Base-by-base conservation (phyloP, 78 protist genomes). In the Dictyostelium firmibasis region DNA sequence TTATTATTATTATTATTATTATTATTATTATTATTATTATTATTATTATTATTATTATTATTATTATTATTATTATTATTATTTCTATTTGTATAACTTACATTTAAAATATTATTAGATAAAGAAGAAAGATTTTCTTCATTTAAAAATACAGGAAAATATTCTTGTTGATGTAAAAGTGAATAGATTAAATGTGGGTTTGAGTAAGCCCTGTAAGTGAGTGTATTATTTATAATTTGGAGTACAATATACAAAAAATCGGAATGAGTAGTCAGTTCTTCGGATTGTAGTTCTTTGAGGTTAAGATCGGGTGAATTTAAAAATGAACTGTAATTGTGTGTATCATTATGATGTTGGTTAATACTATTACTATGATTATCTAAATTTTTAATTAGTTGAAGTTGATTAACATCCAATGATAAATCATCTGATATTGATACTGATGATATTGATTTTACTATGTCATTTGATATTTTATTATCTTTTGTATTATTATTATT, bases 161-260 rank as follows among this genome's bases (percentile, higher is more conserved):
- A 81, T 25, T 89, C 94, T 20, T 70, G 69, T 64, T 89, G 94
- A 57, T 89, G 94, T 27, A 89, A 35, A 29, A 89, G 82, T 69
- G 94, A 89, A 67, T 89, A 89, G 1, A 89, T 89, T 44, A 89
- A 50, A 35, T 89, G 74, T 18, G 87, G 94, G 47, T 89, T 89
- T 20, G 86, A 81, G 33, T 53, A 43, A 2, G 94, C 82, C 69
- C 87, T 60, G 47, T 81, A 89, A 5, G 94, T 89, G 2, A 89
- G 57, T 29, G 94, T 89, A 35, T 89, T 89, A 35, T 89, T 89
- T 23, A 89, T 81, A 47, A 89, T 89, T 47, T 89, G 94, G 33
- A 89, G 75, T n/a, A 89, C 83, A 16, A 81, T 89, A 47, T 64
- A 81, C 27, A 89, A 36, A 35, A 89, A 89, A 31, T 89, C 94